Evolutionary conservation across 2,329 filamentous ascomycete species (phyloP).

Genomic region (Cadophora luteo-olivacea): DNA sequence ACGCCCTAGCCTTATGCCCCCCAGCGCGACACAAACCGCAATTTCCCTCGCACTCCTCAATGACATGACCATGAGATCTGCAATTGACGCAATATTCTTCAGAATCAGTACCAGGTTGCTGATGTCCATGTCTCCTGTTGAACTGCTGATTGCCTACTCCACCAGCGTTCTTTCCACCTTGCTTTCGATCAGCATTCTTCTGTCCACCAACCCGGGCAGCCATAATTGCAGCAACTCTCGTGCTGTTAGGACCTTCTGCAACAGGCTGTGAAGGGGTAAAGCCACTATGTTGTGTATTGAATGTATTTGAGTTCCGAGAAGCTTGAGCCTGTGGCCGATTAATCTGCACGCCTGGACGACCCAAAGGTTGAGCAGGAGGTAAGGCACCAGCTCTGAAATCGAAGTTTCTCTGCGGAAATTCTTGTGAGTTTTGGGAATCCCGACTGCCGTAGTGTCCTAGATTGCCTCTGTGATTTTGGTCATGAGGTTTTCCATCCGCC

Average conservation of each 20-base stretch:
- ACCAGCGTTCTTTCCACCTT: background rate
- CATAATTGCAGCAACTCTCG: background rate
- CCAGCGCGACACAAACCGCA: conserved; percentile 9
- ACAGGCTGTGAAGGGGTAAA: background rate
- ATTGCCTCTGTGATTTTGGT: background rate
- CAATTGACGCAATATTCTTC: conserved; percentile 2
- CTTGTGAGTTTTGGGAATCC: background rate
- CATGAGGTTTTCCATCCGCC: background rate
- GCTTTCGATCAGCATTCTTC: background rate
- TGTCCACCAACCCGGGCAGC: background rate
- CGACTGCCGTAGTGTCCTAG: background rate
- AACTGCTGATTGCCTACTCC: background rate
- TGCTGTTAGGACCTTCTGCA: background rate
- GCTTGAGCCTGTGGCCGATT: background rate
- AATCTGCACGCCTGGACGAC: background rate
- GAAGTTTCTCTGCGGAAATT: background rate
- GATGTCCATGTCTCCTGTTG: background rate
- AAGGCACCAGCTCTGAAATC: background rate
- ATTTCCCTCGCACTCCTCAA: conserved; percentile 4
- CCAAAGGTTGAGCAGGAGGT: background rate
- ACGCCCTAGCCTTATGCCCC: conserved; percentile 1
- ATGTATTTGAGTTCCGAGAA: background rate
- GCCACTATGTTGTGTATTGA: background rate
- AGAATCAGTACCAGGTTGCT: background rate
- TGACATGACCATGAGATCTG: background rate